Conservation (phyloP, 106 monocot genomes). For the Apostasia shenzhenica region DNA sequence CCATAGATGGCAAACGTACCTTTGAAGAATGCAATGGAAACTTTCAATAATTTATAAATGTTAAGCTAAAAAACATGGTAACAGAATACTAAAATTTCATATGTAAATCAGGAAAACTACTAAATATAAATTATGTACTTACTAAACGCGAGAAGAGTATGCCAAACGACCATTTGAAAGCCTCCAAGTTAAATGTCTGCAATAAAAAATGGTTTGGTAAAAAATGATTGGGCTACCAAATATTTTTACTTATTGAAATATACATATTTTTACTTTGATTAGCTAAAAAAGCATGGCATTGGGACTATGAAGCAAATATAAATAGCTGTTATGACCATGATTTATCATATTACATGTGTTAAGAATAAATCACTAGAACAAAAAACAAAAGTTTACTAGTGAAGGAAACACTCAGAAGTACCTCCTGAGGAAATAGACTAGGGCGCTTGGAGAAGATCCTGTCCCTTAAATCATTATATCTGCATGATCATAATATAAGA, state of each 20-base stretch:
- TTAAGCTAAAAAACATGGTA: too few species aligned
- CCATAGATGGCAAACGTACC: slow-evolving; percentile 95
- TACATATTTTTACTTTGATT: neutral
- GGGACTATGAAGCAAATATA: neutral
- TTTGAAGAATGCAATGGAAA: neutral
- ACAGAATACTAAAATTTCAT: too few species aligned
- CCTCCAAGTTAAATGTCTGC: slow-evolving; percentile 85
- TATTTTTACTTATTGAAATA: neutral
- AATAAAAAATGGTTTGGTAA: neutral
- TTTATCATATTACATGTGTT: neutral
- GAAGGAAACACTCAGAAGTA: slow-evolving; percentile 16
- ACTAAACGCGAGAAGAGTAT: slow-evolving; percentile 97
- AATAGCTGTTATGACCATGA: neutral
- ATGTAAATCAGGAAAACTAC: too few species aligned
- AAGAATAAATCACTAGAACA: neutral
- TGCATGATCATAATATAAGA: slow-evolving; percentile 14
- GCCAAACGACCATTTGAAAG: slow-evolving; percentile 94
- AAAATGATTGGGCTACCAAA: neutral
- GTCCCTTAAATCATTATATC: slow-evolving; percentile 70
- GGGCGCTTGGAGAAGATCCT: slow-evolving; percentile 88
- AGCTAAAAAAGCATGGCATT: neutral
- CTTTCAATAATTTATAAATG: too few species aligned
- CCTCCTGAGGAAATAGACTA: slow-evolving; percentile 87
- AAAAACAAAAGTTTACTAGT: neutral
- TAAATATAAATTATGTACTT: slow-evolving; percentile 10